Conservation (phyloP, 805 yeast species). For the Hanseniaspora jakobsenii region DNA sequence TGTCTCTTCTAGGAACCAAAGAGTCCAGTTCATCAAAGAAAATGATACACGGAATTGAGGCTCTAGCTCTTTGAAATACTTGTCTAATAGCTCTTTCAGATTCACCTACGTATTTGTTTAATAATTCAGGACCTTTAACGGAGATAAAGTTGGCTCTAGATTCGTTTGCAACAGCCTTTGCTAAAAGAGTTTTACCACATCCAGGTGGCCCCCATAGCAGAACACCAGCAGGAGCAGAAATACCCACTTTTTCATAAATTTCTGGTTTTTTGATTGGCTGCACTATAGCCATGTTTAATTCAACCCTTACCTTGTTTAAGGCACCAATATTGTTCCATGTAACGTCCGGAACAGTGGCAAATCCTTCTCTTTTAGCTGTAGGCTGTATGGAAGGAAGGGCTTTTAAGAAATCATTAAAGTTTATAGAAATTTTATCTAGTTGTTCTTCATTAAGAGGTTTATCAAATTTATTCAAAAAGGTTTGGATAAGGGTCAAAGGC, state of each 20-base stretch:
- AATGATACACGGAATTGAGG: slow-evolving; percentile 85
- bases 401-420: slow-evolving; percentile 62
- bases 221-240: slow-evolving; percentile 93
- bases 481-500: slow-evolving; percentile 54
- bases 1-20: slow-evolving; percentile 84
- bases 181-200: slow-evolving; percentile 91
- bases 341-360: slow-evolving; percentile 96
- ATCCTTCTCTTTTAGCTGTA: slow-evolving; percentile 94
- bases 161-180: slow-evolving; percentile 96
- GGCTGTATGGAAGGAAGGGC: slow-evolving; percentile 94
- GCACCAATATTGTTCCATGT: slow-evolving; percentile 96
- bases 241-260: slow-evolving; percentile 77
- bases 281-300: slow-evolving; percentile 91
- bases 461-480: slow-evolving; percentile 63
- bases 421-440: slow-evolving; percentile 61
- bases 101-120: slow-evolving; percentile 93
- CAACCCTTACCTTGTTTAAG: slow-evolving; percentile 62
- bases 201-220: slow-evolving; percentile 99
- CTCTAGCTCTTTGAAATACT: slow-evolving; percentile 83
- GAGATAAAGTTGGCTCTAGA: slow-evolving; percentile 92
- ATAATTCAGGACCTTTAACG: slow-evolving; percentile 87
- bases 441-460: slow-evolving; percentile 66
- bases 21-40: slow-evolving; percentile 96
- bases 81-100: slow-evolving; percentile 89
- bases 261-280: slow-evolving; percentile 94